These are phyloP conservation scores for Infundibulicybe gibba DNA, from an alignment of 768 basidiomycete species.

Conservation along the genomic window DNA sequence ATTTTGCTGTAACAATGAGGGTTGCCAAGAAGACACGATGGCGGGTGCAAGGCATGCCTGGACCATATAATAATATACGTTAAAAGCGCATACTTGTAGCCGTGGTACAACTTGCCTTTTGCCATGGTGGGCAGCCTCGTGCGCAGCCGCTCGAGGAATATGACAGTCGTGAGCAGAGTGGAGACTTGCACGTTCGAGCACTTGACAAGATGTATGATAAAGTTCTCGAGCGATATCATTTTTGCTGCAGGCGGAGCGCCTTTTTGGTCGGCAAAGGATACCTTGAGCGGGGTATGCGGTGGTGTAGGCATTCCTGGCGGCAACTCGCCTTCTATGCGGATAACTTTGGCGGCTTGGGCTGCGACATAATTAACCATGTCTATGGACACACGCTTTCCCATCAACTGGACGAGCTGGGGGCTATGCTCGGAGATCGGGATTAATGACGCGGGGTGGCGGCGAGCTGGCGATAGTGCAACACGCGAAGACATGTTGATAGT, in stretches of 20 bases:
- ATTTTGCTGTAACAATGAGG: slow-evolving; percentile 94
- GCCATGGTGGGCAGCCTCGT: slow-evolving; percentile 77
- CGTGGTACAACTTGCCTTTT: slow-evolving; percentile 57
- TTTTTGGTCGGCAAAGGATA: slow-evolving; percentile 27
- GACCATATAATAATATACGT: slow-evolving; percentile 10
- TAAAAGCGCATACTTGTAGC: slow-evolving; percentile 1
- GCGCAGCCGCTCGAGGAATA: slow-evolving; percentile 88
- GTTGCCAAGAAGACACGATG: slow-evolving; percentile 96
- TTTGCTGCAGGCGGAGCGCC: slow-evolving; percentile 20
- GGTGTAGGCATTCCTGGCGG: slow-evolving; percentile 54
- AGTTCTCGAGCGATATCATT: slow-evolving; percentile 70
- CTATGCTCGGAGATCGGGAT: slow-evolving; percentile 74
- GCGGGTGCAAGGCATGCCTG: slow-evolving; percentile 85
- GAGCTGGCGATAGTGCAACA: slow-evolving; percentile 21
- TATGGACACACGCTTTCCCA: slow-evolving; percentile 71
- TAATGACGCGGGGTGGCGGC: slow-evolving; percentile 77
- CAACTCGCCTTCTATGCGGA: slow-evolving; percentile 61
- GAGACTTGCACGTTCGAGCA: slow-evolving; percentile 87
- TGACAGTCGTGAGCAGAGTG: slow-evolving; percentile 85
- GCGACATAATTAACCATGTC: slow-evolving; percentile 90
- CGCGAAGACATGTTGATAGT: slow-evolving; percentile 19
- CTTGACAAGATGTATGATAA: slow-evolving; percentile 78
- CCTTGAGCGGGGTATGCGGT: slow-evolving; percentile 61
- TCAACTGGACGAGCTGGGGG: slow-evolving; percentile 74
- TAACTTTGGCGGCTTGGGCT: slow-evolving; percentile 69